Evolutionary conservation across 768 basidiomycete genomes (phyloP).

Genomic region (Leucocoprinus sp.): DNA sequence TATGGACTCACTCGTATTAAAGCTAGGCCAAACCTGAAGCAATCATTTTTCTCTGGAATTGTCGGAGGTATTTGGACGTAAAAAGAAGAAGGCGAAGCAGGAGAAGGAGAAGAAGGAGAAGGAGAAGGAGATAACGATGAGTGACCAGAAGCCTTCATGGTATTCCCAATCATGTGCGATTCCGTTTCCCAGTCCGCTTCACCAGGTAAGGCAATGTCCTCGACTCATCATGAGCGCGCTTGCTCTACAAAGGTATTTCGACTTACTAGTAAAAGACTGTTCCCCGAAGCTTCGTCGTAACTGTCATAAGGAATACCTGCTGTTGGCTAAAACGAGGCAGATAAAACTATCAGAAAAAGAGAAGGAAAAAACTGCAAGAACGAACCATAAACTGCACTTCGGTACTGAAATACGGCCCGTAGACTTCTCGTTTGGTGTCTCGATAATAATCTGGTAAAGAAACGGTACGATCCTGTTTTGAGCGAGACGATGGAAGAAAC

Average conservation of each 20-base stretch:
- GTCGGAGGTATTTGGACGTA: neutral
- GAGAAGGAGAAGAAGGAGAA: neutral
- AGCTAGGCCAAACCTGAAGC: neutral
- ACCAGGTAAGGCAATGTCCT: neutral
- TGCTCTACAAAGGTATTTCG: neutral
- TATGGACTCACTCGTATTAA: neutral
- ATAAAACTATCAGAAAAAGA: neutral
- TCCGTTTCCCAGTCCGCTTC: conserved; percentile 3
- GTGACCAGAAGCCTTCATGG: neutral
- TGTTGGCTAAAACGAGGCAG: conserved; percentile 9
- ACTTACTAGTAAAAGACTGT: conserved; percentile 5
- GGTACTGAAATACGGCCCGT: conserved; percentile 2
- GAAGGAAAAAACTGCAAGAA: neutral
- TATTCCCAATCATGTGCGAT: neutral
- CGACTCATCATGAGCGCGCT: neutral
- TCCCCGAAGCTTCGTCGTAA: neutral
- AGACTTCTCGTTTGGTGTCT: conserved; percentile 5
- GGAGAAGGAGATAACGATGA: neutral
- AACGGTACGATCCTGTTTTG: neutral
- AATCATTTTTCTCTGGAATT: neutral
- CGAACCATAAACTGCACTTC: neutral
- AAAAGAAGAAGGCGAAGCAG: neutral
- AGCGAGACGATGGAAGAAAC: conserved; percentile 1
- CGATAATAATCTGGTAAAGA: conserved; percentile 10
- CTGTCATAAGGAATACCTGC: neutral